phyloP scores from a whole-genome alignment of 768 basidiomycete species.

The Rhodocollybia butyracea region DNA sequence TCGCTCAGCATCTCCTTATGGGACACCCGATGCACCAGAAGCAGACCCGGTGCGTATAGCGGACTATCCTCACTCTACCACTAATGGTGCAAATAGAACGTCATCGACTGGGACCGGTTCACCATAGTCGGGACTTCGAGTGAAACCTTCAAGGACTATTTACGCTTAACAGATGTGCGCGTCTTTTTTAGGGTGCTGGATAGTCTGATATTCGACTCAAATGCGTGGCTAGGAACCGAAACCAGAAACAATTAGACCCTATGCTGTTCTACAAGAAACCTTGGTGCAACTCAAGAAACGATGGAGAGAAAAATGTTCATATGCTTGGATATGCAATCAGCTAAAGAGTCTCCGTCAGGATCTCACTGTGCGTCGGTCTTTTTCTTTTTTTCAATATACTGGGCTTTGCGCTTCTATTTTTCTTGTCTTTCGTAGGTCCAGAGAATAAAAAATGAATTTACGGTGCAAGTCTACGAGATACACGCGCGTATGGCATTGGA shows the following conservation, averaged over 20 bases:
- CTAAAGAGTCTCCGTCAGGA: constrained; percentile 98
- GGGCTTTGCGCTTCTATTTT: constrained; percentile 11
- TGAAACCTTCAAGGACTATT: constrained; percentile 93
- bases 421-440: constrained; percentile 67
- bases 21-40: constrained; percentile 61
- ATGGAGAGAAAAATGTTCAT: constrained; percentile 76
- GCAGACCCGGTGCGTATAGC: constrained; percentile 57
- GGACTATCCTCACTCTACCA: neutral
- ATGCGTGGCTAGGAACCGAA: constrained; percentile 77
- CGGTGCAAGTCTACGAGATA: constrained; percentile 95
- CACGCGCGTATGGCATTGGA: constrained; percentile 97
- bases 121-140: constrained; percentile 92
- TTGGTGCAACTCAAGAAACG: constrained; percentile 81
- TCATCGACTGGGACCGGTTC: constrained; percentile 92
- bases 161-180: constrained; percentile 88
- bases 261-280: constrained; percentile 79
- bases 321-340: constrained; percentile 94
- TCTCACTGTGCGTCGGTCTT: constrained; percentile 72
- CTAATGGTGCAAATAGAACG: constrained; percentile 58
- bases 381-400: constrained; percentile 19
- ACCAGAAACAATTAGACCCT: constrained; percentile 91
- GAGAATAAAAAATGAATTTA: constrained; percentile 97
- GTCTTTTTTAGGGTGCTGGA: constrained; percentile 15
- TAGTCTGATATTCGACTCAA: constrained; percentile 4
- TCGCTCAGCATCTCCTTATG: constrained; percentile 48